Conservation (phyloP, 2,329 filamentous ascomycete species). For the Colletotrichum somersetense region DNA sequence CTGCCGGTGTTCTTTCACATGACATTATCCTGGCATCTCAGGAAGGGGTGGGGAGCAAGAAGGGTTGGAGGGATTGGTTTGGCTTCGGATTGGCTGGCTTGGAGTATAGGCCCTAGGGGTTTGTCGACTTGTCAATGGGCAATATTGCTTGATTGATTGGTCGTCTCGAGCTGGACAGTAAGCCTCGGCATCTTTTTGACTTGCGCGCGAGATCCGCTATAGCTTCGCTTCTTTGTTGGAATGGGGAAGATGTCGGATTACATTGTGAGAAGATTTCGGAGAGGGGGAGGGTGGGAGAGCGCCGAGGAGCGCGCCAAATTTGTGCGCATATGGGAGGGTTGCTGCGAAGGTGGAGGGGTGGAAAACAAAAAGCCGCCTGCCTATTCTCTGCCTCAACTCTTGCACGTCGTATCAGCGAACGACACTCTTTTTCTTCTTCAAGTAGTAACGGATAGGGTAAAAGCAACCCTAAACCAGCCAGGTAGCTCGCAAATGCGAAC, state of each 20-base stretch:
- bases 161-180: conserved; percentile 16
- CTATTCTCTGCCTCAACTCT: conserved; percentile 6
- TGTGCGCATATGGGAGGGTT: conserved; percentile 9
- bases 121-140: conserved; percentile 25
- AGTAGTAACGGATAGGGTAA: conserved; percentile 25
- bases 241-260: conserved; percentile 31
- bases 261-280: conserved; percentile 30
- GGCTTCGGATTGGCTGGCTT: conserved; percentile 28
- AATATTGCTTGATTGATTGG: conserved; percentile 26
- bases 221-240: conserved; percentile 34
- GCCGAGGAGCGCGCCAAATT: not conserved
- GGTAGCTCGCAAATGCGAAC: conserved; percentile 28
- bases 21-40: conserved; percentile 7
- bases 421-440: conserved; percentile 1
- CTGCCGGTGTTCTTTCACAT: conserved; percentile 35
- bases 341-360: conserved; percentile 5
- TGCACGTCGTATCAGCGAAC: conserved; percentile 5
- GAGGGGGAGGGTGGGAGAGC: not conserved
- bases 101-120: conserved; percentile 31
- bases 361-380: conserved; percentile 13
- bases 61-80: conserved; percentile 33
- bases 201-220: conserved; percentile 34
- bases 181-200: conserved; percentile 26
- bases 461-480: conserved; percentile 1
- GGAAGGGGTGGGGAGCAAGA: conserved; percentile 22